Conservation (phyloP, 2,329 filamentous ascomycete species). For the Penicillium sp. region DNA sequence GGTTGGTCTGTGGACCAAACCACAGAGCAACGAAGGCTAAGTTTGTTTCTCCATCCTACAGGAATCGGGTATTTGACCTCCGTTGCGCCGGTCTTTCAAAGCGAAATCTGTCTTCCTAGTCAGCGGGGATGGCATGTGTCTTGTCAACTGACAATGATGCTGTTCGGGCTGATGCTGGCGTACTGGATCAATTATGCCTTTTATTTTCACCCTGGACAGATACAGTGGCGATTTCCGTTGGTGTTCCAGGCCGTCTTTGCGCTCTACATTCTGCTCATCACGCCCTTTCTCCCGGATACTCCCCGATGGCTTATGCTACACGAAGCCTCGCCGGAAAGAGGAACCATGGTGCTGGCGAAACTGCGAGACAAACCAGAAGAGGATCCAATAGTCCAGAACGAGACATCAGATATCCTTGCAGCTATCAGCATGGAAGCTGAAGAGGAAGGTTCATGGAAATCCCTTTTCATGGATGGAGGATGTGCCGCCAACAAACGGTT, state of each 20-base stretch:
- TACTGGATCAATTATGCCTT: slow-evolving; percentile 29
- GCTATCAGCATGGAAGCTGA: slow-evolving; percentile 13
- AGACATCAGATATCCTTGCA: slow-evolving; percentile 10
- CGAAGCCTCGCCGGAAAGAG: slow-evolving; percentile 14
- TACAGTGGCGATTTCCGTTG: slow-evolving; percentile 29
- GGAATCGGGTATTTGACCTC: slow-evolving; percentile 25
- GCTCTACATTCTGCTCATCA: slow-evolving; percentile 19
- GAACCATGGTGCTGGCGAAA: slow-evolving; percentile 17
- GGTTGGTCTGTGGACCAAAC: slow-evolving; percentile 3
- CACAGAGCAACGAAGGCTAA: not conserved
- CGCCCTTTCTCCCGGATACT: slow-evolving; percentile 24
- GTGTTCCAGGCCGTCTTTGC: slow-evolving; percentile 18
- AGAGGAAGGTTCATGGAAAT: slow-evolving; percentile 18
- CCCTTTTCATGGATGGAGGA: slow-evolving; percentile 16
- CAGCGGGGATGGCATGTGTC: slow-evolving; percentile 31
- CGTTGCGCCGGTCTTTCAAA: slow-evolving; percentile 31
- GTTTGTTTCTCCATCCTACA: not conserved
- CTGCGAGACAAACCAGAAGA: slow-evolving; percentile 17
- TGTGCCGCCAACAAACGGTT: slow-evolving; percentile 15
- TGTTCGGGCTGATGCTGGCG: slow-evolving; percentile 23
- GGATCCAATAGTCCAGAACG: slow-evolving; percentile 14
- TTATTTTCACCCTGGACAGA: slow-evolving; percentile 22
- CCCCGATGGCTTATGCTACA: slow-evolving; percentile 27
- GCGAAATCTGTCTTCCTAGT: slow-evolving; percentile 25
- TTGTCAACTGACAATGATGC: slow-evolving; percentile 27